These are phyloP conservation scores for Volvariella surrecta DNA, from an alignment of 1,284 basidiomycete genomes.

Conservation along the genomic window DNA sequence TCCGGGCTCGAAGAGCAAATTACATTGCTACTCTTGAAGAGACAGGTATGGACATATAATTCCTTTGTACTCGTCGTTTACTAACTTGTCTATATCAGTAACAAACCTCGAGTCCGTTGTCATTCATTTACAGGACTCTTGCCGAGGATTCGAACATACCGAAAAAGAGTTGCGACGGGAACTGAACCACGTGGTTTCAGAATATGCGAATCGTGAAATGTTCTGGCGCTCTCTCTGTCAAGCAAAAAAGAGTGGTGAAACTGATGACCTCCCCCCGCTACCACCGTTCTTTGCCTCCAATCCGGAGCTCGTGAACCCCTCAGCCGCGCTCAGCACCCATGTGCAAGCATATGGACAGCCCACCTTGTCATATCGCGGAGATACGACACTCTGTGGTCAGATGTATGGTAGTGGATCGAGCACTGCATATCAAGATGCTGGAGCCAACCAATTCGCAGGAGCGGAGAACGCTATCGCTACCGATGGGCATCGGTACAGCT, in stretches of 20 bases:
- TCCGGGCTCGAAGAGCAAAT: slow-evolving; percentile 65
- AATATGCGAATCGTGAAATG: slow-evolving; percentile 62
- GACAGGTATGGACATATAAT: slow-evolving; percentile 44
- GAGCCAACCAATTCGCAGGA: slow-evolving; percentile 36
- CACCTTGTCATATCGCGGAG: slow-evolving; percentile 31
- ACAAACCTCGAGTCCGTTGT: slow-evolving; percentile 76
- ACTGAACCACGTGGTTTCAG: slow-evolving; percentile 51
- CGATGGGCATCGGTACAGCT: slow-evolving; percentile 36
- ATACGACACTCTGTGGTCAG: slow-evolving; percentile 30
- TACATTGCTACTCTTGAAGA: slow-evolving; percentile 85
- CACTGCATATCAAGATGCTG: slow-evolving; percentile 33
- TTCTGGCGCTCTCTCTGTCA: slow-evolving; percentile 60
- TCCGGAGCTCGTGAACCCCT: slow-evolving; percentile 12
- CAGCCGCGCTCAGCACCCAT: slow-evolving; percentile 1
- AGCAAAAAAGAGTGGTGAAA: slow-evolving; percentile 43
- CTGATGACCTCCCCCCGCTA: slow-evolving; percentile 48
- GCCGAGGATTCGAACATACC: slow-evolving; percentile 55
- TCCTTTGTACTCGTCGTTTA: slow-evolving; percentile 12
- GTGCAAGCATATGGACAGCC: slow-evolving; percentile 23
- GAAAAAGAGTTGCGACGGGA: slow-evolving; percentile 52
- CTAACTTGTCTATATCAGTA: slow-evolving; percentile 32
- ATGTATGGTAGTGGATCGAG: slow-evolving; percentile 26
- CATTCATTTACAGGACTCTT: slow-evolving; percentile 72
- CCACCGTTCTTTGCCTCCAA: slow-evolving; percentile 30
- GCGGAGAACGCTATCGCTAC: slow-evolving; percentile 30